These are phyloP conservation scores for Coemansia reversa DNA, from an alignment of 192 early-diverging fungal species.

Conservation along the genomic window DNA sequence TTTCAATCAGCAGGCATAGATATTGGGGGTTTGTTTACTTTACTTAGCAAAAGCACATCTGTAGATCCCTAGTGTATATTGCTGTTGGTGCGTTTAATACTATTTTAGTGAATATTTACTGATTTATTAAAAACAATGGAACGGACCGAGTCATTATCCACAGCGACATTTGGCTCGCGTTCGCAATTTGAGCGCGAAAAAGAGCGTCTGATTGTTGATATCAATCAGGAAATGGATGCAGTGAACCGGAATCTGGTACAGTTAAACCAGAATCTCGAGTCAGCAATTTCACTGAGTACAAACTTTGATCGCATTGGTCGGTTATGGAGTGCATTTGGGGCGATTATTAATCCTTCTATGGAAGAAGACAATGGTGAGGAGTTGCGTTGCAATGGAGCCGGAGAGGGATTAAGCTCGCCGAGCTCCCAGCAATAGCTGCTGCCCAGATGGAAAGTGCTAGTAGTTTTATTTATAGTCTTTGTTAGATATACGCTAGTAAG, in stretches of 20 bases:
- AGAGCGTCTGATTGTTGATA: constrained; percentile 44
- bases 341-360: constrained; percentile 34
- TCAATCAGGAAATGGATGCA: constrained; percentile 45
- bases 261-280: constrained; percentile 50
- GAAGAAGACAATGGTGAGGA: constrained; percentile 19
- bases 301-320: constrained; percentile 40
- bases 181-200: constrained; percentile 51
- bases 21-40: no score
- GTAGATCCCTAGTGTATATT: no score
- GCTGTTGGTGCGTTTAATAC: no score
- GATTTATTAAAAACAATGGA: constrained; percentile 21
- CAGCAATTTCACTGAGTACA: constrained; percentile 38
- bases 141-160: constrained; percentile 18
- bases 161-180: constrained; percentile 15
- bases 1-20: no score
- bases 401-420: no score
- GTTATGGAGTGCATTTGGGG: constrained; percentile 48
- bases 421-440: no score
- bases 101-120: no score
- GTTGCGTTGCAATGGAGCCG: no score
- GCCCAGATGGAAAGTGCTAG: no score
- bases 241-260: constrained; percentile 44
- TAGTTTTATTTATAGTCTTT: no score
- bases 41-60: no score
- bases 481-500: no score